Evolutionary conservation across 495 filamentous ascomycete genomes (phyloP).

Genomic region (Podospora pseudopauciseta): DNA sequence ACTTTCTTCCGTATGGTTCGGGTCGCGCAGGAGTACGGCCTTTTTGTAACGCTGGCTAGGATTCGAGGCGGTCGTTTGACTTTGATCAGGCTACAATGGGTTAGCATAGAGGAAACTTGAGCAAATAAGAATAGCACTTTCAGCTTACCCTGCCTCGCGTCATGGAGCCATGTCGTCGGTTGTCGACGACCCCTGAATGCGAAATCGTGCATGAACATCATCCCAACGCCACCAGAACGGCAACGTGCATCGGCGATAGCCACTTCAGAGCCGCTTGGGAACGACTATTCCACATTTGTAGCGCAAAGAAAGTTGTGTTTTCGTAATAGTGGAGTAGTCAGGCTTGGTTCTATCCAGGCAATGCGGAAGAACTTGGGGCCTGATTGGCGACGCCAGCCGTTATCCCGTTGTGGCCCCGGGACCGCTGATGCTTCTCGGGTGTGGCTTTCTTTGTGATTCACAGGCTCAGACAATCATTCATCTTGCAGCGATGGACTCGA

Average conservation of each 20-base stretch:
- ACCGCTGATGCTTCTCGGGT: not conserved
- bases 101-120: not conserved
- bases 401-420: not conserved
- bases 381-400: not conserved
- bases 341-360: not conserved
- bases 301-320: not conserved
- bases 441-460: not conserved
- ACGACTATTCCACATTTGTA: conserved; percentile 7
- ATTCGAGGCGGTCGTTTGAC: not conserved
- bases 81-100: not conserved
- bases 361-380: not conserved
- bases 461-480: conserved; percentile 4
- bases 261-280: not conserved
- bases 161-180: not conserved
- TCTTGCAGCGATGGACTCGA: conserved; percentile 18
- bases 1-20: not conserved
- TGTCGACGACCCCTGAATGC: not conserved
- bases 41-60: not conserved
- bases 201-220: conserved; percentile 6
- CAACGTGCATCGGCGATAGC: not conserved
- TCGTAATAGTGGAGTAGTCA: not conserved
- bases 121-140: not conserved
- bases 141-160: not conserved
- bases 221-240: not conserved
- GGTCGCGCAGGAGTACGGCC: not conserved